Conservation (phyloP, 306 rosid genomes). For the Astragalus glycyphyllos region DNA sequence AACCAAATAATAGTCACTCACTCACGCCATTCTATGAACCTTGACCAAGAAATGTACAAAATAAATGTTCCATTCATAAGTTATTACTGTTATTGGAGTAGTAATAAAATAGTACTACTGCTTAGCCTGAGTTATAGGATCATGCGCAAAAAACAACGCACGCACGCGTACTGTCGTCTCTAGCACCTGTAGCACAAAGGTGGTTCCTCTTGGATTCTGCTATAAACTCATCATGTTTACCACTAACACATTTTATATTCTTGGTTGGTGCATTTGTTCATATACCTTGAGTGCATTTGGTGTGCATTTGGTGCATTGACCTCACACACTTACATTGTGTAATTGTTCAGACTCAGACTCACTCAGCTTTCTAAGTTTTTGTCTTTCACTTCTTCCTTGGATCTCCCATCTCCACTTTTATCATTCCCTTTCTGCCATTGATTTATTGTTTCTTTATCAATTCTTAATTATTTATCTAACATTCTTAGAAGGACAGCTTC, state of each 20-base stretch:
- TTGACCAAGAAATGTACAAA: slow-evolving; percentile 35
- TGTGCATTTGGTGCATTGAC: slow-evolving; percentile 40
- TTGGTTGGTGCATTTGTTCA: slow-evolving; percentile 3
- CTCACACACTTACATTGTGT: slow-evolving; percentile 32
- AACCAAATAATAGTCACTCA: slow-evolving; percentile 29
- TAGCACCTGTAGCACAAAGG: neutral
- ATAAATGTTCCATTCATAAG: slow-evolving; percentile 30
- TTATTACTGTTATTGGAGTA: neutral
- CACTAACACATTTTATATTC: slow-evolving; percentile 32
- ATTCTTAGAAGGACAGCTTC: slow-evolving; percentile 59
- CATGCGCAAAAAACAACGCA: slow-evolving; percentile 64
- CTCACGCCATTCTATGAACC: slow-evolving; percentile 44
- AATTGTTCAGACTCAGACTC: slow-evolving; percentile 25
- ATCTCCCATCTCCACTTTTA: slow-evolving; percentile 59
- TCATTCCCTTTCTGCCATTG: slow-evolving; percentile 51
- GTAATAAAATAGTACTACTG: slow-evolving; percentile 15
- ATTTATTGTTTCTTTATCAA: slow-evolving; percentile 46
- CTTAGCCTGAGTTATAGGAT: slow-evolving; percentile 60
- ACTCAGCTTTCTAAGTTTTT: slow-evolving; percentile 46
- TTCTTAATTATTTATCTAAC: slow-evolving; percentile 44
- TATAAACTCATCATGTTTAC: slow-evolving; percentile 44
- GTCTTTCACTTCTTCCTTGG: slow-evolving; percentile 58
- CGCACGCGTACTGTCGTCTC: slow-evolving; percentile 53
- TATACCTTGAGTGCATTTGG: slow-evolving; percentile 28
- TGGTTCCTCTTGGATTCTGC: slow-evolving; percentile 39